Conservation (phyloP, 1,284 basidiomycete species). For the Cystobasidium slooffiae region DNA sequence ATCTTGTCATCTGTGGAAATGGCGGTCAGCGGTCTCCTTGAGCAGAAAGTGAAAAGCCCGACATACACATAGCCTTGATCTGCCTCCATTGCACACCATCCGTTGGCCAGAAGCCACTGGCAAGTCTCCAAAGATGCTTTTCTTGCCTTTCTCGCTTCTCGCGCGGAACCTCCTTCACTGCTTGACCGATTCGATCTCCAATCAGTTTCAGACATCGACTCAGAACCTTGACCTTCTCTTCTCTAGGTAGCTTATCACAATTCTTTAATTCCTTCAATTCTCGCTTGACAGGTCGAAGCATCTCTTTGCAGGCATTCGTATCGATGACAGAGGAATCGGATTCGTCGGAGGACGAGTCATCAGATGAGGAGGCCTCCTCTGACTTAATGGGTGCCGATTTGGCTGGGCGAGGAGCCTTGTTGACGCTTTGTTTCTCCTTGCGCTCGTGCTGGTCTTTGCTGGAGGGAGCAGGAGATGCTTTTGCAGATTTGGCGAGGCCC, state of each 20-base stretch:
- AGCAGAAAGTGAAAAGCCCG: not conserved
- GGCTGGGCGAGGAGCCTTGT: not conserved
- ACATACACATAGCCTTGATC: constrained; percentile 42
- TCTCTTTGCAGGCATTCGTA: constrained; percentile 90
- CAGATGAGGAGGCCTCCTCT: constrained; percentile 45
- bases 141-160: constrained; percentile 83
- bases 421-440: constrained; percentile 53
- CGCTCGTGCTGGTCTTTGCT: constrained; percentile 68
- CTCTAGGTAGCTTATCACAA: constrained; percentile 86
- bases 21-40: not conserved
- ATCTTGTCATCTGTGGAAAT: constrained; percentile 6
- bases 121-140: constrained; percentile 86
- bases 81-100: constrained; percentile 21
- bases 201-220: constrained; percentile 95
- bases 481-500: constrained; percentile 13
- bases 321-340: constrained; percentile 69
- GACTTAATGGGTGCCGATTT: constrained; percentile 31
- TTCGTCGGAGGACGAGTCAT: constrained; percentile 22
- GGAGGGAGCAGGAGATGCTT: constrained; percentile 53
- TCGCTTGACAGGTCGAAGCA: constrained; percentile 93
- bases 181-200: constrained; percentile 85
- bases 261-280: constrained; percentile 96
- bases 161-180: constrained; percentile 73
- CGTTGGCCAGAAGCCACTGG: constrained; percentile 15
- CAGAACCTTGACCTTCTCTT: constrained; percentile 91